Conservation (phyloP, 805 yeast species). For the Wickerhamiella bombiphila region DNA sequence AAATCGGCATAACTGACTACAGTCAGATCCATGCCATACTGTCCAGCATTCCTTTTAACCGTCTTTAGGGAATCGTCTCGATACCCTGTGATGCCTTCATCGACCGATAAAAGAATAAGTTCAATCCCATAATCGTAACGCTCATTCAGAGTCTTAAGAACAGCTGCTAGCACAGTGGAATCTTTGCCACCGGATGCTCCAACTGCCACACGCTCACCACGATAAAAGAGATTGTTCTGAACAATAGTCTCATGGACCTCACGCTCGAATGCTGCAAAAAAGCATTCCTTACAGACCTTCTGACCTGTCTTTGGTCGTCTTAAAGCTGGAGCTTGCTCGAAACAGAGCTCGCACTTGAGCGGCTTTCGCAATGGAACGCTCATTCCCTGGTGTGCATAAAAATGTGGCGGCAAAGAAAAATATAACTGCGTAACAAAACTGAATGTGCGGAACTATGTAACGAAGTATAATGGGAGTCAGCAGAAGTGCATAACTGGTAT, state of each 20-base stretch:
- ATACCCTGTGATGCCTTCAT: conserved; percentile 95
- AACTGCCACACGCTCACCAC: conserved; percentile 83
- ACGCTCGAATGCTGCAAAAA: conserved; percentile 79
- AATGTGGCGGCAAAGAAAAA: neutral
- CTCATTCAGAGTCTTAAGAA: conserved; percentile 75
- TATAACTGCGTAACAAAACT: neutral
- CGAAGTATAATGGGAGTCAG: too few relatives aligned
- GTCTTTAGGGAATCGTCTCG: conserved; percentile 96
- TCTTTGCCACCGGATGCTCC: conserved; percentile 99
- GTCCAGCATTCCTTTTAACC: conserved; percentile 80
- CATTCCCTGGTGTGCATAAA: too few relatives aligned
- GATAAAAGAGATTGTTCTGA: conserved; percentile 49
- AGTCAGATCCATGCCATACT: conserved; percentile 64
- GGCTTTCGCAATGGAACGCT: conserved; percentile 1
- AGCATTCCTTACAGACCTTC: conserved; percentile 81
- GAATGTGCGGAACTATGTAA: too few relatives aligned
- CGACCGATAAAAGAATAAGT: conserved; percentile 70
- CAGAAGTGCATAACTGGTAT: too few relatives aligned
- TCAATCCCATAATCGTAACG: conserved; percentile 78
- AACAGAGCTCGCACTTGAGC: conserved; percentile 61
- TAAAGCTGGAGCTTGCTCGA: conserved; percentile 66
- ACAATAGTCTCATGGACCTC: conserved; percentile 87
- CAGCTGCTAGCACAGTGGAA: conserved; percentile 84
- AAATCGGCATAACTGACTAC: conserved; percentile 76
- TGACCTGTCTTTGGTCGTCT: conserved; percentile 85